These are phyloP conservation scores for Teunomyces tritomae DNA, from an alignment of 805 yeast genomes.

Conservation along the genomic window DNA sequence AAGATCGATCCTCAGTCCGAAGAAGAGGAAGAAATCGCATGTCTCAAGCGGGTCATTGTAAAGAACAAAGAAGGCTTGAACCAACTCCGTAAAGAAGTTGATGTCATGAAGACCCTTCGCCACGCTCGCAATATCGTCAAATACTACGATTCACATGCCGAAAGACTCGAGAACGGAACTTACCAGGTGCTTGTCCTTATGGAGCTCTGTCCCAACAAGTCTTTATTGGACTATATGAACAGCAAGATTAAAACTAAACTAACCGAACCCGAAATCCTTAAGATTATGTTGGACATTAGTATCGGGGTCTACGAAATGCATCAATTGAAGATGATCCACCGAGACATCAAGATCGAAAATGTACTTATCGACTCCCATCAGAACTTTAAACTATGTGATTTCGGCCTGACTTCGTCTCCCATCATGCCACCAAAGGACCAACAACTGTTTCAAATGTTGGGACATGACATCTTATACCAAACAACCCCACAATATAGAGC, in stretches of 20 bases:
- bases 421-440: conserved; percentile 72
- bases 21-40: conserved; percentile 50
- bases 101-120: conserved; percentile 67
- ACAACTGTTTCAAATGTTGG: conserved; percentile 69
- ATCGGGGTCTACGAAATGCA: conserved; percentile 87
- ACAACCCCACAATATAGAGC: conserved; percentile 95
- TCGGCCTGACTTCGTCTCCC: conserved; percentile 79
- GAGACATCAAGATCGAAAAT: conserved; percentile 94
- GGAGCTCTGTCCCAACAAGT: conserved; percentile 89
- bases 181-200: conserved; percentile 89
- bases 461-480: conserved; percentile 82
- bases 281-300: conserved; percentile 79
- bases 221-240: conserved; percentile 90
- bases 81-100: conserved; percentile 70
- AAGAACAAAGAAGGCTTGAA: conserved; percentile 67
- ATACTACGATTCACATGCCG: conserved; percentile 76
- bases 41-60: conserved; percentile 72
- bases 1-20: conserved; percentile 45
- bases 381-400: conserved; percentile 83
- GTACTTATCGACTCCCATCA: conserved; percentile 73
- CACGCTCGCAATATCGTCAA: conserved; percentile 59
- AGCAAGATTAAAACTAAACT: conserved; percentile 75
- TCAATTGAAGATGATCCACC: conserved; percentile 70
- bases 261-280: conserved; percentile 70
- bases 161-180: conserved; percentile 47